Percentiles rank a stretch among this genome's conserved stretches.
phyloP scores from a whole-genome alignment of 2,329 filamentous ascomycete genomes.

The Ceratocystis cacaofunesta region DNA sequence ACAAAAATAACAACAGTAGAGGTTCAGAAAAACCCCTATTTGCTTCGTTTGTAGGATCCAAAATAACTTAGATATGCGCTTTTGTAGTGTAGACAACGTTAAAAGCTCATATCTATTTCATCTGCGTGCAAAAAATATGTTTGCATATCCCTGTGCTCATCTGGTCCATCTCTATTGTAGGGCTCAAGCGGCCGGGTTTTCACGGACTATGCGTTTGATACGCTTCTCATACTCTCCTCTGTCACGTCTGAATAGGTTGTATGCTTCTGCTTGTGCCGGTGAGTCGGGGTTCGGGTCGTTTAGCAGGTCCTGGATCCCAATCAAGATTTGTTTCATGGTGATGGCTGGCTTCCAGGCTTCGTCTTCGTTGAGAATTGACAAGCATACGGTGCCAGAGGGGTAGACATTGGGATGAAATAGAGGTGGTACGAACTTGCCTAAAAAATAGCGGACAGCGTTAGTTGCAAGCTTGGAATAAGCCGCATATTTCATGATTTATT shows the following conservation, averaged over 20 bases:
- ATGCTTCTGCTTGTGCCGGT: conserved; percentile 90
- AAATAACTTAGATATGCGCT: neutral
- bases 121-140: too few species aligned
- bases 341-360: conserved; percentile 98
- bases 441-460: conserved; percentile 7
- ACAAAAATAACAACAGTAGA: neutral
- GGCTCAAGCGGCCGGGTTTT: conserved; percentile 62
- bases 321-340: conserved; percentile 91
- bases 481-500: neutral
- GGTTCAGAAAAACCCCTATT: neutral
- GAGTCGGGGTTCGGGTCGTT: conserved; percentile 96
- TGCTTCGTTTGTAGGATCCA: neutral
- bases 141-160: neutral
- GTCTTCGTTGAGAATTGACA: conserved; percentile 95
- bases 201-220: conserved; percentile 70
- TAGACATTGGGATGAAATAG: conserved; percentile 99
- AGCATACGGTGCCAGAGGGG: conserved; percentile 89
- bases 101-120: too few species aligned
- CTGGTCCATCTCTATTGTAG: neutral
- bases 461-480: neutral
- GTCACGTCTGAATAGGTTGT: conserved; percentile 93
- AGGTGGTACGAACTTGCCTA: conserved; percentile 91
- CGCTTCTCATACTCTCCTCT: conserved; percentile 74
- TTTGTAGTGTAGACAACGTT: neutral
- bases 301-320: conserved; percentile 89